These are phyloP conservation scores for Inga laurina DNA, from an alignment of 306 rosid genomes.

Conservation along the genomic window DNA sequence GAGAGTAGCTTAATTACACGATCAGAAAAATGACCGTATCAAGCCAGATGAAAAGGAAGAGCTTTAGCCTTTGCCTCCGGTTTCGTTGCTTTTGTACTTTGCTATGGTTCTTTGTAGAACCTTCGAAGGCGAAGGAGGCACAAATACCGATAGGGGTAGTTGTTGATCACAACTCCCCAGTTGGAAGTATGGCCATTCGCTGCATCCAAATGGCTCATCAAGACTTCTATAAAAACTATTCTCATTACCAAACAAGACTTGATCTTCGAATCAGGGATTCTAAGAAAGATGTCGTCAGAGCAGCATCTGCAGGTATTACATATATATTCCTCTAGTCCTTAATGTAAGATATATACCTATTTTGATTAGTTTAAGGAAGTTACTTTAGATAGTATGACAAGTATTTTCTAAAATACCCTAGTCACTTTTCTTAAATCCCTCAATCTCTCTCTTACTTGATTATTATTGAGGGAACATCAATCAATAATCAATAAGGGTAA, in stretches of 20 bases:
- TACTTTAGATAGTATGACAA: too few species aligned
- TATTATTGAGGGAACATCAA: too few species aligned
- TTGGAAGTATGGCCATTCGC: conserved; percentile 21
- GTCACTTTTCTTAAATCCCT: too few species aligned
- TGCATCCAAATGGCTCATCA: conserved; percentile 33
- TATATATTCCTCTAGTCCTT: too few species aligned
- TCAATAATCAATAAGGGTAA: too few species aligned
- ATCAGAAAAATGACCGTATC: neutral
- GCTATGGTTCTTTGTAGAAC: neutral
- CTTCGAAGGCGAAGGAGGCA: conserved; percentile 13
- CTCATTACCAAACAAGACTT: neutral
- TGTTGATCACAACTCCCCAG: conserved; percentile 25
- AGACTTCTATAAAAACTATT: neutral
- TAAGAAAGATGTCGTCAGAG: neutral
- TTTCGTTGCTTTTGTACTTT: neutral
- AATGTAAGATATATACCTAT: too few species aligned
- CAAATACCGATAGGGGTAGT: conserved; percentile 32
- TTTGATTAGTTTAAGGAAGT: too few species aligned
- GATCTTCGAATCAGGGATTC: neutral
- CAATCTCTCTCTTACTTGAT: too few species aligned
- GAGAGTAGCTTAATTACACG: neutral
- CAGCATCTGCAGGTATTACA: neutral
- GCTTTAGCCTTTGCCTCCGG: neutral
- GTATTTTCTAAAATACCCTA: too few species aligned
- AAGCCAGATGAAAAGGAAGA: neutral